Evolutionary conservation across 2,329 filamentous ascomycete genomes (phyloP).

Genomic region (Gnomoniopsis sp.): DNA sequence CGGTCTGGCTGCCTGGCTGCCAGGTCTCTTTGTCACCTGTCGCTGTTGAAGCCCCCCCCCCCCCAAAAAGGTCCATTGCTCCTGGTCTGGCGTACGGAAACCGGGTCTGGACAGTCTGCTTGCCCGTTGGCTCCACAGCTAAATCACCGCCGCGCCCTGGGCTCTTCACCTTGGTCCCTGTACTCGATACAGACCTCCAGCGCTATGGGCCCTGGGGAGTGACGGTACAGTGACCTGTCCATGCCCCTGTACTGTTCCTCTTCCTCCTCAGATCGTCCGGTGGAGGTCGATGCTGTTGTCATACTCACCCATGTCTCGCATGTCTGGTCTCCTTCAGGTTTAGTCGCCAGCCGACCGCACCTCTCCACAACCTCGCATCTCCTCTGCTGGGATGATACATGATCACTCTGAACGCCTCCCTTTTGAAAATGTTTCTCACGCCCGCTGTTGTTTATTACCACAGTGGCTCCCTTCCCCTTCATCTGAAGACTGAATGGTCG

Average conservation of each 20-base stretch:
- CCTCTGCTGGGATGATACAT: constrained; percentile 26
- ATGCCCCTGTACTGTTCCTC: constrained; percentile 4
- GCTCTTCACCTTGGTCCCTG: background rate
- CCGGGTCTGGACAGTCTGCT: constrained; percentile 5
- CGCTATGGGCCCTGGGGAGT: background rate
- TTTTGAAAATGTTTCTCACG: constrained; percentile 27
- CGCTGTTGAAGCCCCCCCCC: no score
- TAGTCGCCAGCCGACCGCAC: constrained; percentile 35
- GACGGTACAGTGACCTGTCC: background rate
- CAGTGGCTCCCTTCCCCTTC: background rate
- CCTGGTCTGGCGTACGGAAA: constrained; percentile 8
- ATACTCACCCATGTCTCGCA: constrained; percentile 36
- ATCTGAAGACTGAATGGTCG: background rate
- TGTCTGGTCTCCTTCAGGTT: constrained; percentile 35
- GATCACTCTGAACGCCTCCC: constrained; percentile 13
- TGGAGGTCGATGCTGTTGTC: constrained; percentile 22
- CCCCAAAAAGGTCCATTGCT: background rate
- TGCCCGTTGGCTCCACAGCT: background rate
- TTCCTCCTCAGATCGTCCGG: constrained; percentile 26
- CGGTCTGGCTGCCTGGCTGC: no score
- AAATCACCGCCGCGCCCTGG: background rate
- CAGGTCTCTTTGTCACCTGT: background rate
- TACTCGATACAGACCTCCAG: background rate
- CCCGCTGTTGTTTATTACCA: constrained; percentile 23
- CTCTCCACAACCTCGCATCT: constrained; percentile 29